phyloP scores from a whole-genome alignment of 192 early-diverging fungal species.

The Piromyces finnis region DNA sequence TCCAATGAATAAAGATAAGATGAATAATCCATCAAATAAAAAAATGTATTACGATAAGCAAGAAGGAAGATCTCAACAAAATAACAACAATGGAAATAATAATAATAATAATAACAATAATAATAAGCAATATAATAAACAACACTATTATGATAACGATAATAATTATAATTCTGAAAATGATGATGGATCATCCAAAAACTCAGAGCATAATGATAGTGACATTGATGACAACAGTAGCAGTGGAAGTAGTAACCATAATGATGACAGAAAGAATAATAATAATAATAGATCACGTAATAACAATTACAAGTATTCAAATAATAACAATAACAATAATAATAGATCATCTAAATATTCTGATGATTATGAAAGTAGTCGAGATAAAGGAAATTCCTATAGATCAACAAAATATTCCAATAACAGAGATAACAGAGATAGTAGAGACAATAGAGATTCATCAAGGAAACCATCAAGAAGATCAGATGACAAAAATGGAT shows the following conservation, averaged over 20 bases:
- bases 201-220: not conserved
- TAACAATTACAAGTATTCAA: not conserved
- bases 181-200: not conserved
- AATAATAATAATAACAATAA: not conserved
- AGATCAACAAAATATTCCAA: not conserved
- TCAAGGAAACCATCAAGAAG: not conserved
- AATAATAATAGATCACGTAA: not conserved
- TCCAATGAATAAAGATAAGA: not conserved
- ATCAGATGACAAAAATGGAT: not conserved
- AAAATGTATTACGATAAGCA: not conserved
- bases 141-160: not conserved
- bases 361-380: not conserved
- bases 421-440: not conserved
- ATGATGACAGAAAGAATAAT: not conserved
- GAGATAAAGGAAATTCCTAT: not conserved
- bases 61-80: not conserved
- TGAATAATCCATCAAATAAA: not conserved
- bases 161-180: not conserved
- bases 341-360: not conserved
- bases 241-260: not conserved
- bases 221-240: not conserved
- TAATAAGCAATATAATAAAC: not conserved
- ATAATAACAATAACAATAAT: too few relatives aligned
- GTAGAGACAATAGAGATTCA: not conserved
- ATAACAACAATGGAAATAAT: not conserved